phyloP scores from a whole-genome alignment of 2,329 filamentous ascomycete species.

The Aspergillus fumigatiaffinis region DNA sequence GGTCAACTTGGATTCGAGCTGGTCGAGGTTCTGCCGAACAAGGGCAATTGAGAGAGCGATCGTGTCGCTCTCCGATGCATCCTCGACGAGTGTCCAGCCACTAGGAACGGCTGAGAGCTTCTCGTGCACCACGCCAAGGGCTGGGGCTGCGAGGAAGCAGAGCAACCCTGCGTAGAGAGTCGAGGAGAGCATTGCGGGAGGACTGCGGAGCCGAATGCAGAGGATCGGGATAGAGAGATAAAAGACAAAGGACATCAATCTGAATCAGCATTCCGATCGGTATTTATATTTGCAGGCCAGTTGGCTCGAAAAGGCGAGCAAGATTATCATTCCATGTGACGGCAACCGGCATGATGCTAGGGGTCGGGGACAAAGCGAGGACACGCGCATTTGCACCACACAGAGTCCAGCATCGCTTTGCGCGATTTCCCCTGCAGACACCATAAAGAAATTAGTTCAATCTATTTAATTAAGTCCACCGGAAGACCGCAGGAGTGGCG shows the following conservation, averaged over 20 bases:
- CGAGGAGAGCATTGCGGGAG: background rate
- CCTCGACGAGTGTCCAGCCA: conserved; percentile 15
- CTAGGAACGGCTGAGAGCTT: conserved; percentile 14
- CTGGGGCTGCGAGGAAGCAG: conserved; percentile 17
- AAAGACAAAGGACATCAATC: background rate
- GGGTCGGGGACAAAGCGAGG: too few relatives aligned
- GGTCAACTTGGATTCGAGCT: conserved; percentile 37
- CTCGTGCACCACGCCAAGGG: conserved; percentile 18
- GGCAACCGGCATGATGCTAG: background rate
- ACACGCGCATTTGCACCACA: background rate
- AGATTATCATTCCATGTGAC: background rate
- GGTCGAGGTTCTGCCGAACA: conserved; percentile 27
- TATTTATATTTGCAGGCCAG: background rate
- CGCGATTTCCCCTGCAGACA: background rate
- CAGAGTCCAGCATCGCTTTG: background rate
- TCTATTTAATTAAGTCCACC: background rate
- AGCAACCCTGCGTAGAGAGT: conserved; percentile 17
- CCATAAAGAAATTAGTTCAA: background rate
- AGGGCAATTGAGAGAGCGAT: conserved; percentile 21
- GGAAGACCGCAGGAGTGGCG: background rate
- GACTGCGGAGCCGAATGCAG: background rate
- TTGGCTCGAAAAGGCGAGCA: background rate
- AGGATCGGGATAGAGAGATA: background rate
- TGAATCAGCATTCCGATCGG: background rate
- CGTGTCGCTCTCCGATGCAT: conserved; percentile 11